Conservation (phyloP, 2,329 filamentous ascomycete species). For the Aureobasidium leucospermi region DNA sequence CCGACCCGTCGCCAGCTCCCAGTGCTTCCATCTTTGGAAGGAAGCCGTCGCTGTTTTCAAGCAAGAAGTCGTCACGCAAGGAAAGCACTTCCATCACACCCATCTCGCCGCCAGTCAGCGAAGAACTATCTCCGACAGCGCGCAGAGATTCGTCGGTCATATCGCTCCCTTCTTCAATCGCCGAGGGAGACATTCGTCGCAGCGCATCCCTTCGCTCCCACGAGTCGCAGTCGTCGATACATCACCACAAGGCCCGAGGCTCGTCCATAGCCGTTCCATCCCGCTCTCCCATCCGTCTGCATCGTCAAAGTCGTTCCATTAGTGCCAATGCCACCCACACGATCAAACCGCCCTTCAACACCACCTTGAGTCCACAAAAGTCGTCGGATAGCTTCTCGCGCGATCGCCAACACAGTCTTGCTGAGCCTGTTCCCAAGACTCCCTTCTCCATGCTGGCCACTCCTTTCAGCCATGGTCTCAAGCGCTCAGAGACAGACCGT, state of each 20-base stretch:
- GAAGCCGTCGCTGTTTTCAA: slow-evolving; percentile 10
- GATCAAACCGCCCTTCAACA: slow-evolving; percentile 8
- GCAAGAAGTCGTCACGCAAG: slow-evolving; percentile 6
- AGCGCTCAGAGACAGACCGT: slow-evolving; percentile 11
- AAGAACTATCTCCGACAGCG: background rate
- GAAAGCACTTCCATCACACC: background rate
- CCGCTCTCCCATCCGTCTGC: slow-evolving; percentile 15
- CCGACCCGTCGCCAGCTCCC: slow-evolving; percentile 15
- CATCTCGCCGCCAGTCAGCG: slow-evolving; percentile 2
- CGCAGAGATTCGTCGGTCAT: slow-evolving; percentile 20
- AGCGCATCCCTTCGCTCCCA: slow-evolving; percentile 36
- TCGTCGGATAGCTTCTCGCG: slow-evolving; percentile 22
- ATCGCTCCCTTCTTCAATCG: slow-evolving; percentile 24
- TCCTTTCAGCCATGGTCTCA: slow-evolving; percentile 11
- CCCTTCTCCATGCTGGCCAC: slow-evolving; percentile 14
- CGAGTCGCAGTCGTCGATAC: slow-evolving; percentile 17
- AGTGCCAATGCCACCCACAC: slow-evolving; percentile 16
- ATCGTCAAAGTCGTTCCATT: slow-evolving; percentile 17
- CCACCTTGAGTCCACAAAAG: slow-evolving; percentile 22
- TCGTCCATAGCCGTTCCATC: slow-evolving; percentile 11
- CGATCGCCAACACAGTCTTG: background rate
- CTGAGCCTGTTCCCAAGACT: slow-evolving; percentile 9
- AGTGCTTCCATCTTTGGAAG: slow-evolving; percentile 9
- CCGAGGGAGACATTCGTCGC: slow-evolving; percentile 33
- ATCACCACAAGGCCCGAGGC: slow-evolving; percentile 5